A percentile compares a stretch with the other conserved stretches of the same genome.
phyloP scores from a whole-genome alignment of 306 rosid species.

The Carpinus fangiana region DNA sequence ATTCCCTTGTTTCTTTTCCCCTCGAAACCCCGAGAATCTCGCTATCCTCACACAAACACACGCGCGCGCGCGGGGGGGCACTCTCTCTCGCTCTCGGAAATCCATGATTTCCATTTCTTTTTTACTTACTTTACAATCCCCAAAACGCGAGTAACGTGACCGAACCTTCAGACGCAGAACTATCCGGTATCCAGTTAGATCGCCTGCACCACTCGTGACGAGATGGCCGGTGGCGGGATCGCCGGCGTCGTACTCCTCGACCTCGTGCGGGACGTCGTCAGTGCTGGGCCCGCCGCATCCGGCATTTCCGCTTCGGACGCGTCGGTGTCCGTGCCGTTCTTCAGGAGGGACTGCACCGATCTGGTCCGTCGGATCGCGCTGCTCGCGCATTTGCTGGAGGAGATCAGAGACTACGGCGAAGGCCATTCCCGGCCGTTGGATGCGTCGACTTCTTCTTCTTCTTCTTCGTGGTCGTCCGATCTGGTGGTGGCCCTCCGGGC shows the following conservation, averaged over 20 bases:
- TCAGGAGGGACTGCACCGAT: constrained; percentile 87
- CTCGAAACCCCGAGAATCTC: constrained; percentile 21
- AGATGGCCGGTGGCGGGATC: constrained; percentile 61
- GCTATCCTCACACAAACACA: neutral
- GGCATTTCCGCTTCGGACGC: constrained; percentile 30
- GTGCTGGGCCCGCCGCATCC: constrained; percentile 24
- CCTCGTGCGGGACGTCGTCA: constrained; percentile 51
- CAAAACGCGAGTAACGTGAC: neutral
- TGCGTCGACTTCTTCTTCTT: constrained; percentile 32
- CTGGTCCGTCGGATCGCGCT: constrained; percentile 93
- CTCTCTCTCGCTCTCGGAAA: constrained; percentile 34
- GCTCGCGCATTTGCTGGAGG: constrained; percentile 79
- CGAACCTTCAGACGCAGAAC: neutral
- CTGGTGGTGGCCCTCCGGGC: constrained; percentile 68
- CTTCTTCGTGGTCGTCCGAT: constrained; percentile 62
- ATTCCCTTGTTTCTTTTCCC: constrained; percentile 29
- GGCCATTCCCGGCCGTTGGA: constrained; percentile 14
- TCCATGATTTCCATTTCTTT: constrained; percentile 14
- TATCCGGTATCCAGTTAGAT: no score
- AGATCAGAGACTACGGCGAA: constrained; percentile 59
- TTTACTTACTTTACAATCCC: neutral
- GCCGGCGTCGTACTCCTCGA: constrained; percentile 42
- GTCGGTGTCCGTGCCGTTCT: constrained; percentile 1
- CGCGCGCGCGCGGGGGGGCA: neutral
- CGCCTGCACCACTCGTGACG: neutral